Evolutionary conservation across 345 rosid species (phyloP), one percentile per base, ranked within the genome.

Genomic region (Eucalyptus camaldulensis): DNA sequence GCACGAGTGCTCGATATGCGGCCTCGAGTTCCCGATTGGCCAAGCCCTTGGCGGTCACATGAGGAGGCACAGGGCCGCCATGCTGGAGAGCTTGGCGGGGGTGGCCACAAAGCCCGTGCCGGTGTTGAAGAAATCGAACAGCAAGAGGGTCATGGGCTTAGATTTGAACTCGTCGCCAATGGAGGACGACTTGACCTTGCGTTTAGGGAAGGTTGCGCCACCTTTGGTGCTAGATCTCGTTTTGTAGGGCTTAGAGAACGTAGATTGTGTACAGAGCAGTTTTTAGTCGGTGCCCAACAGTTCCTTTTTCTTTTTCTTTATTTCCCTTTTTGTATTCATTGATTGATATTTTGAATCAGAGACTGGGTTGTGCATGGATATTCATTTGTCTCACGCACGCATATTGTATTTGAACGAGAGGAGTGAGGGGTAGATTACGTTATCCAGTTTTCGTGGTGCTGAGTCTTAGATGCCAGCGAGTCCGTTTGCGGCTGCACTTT

Each of bases 41-140:
- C 99, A 96, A 92, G 99, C 99, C 4, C 93, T 96, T 2, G 99
- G 99, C 1, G 99, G 99, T 49, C 99, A 97, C 89, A 96, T 97
- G 99, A 94, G 99, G 93, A 93, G 96, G 89, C 99, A 97, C 50
- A 92, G 96, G 87, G 89, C 91, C 16, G 76, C 85, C 44, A 22
- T 80, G 49, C 58, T 24, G 47, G 72, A 45, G n/a, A 72, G 58
- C 50, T 37, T 25, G 72, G 21, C 44, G 12, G 45, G 21, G 8
- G 72, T 37, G 13, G 49, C 33, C 5, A 88, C 1, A 29, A 43
- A 17, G 94, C 49, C 19, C 45, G 65, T 91, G 44, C 92, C 95
- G 25, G 94, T 95, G 81, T 72, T 97, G 97, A 96, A 94, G 90
- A 96, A 93, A 91, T 92, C 94, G 53, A 93, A 88, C 29, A 91